Evolutionary conservation across 192 early-diverging fungal species (phyloP).

Genomic region (Polychytrium aggregatum): DNA sequence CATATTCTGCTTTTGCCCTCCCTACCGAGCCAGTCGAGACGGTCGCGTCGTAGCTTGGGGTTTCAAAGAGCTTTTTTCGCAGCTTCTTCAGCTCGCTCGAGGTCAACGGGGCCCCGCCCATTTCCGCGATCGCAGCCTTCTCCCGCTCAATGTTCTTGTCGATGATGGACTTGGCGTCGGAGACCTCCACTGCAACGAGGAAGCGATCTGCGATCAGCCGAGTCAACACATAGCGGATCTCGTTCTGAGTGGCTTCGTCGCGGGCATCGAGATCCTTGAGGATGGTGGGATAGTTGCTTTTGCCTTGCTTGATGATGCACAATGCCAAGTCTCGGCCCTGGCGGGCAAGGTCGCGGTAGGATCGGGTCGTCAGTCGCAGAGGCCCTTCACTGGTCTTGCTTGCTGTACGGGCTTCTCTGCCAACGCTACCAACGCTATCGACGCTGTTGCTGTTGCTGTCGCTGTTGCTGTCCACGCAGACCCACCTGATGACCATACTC

Average conservation of each 20-base stretch:
- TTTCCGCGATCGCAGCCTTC: slow-evolving; percentile 16
- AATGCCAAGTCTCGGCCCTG: too few species aligned
- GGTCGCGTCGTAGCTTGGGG: slow-evolving; percentile 18
- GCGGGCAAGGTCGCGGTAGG: too few species aligned
- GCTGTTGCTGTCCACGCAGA: too few species aligned
- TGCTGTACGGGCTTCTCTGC: too few species aligned
- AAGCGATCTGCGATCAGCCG: slow-evolving; percentile 11
- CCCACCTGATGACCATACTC: slow-evolving; percentile 14
- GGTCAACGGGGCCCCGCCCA: slow-evolving; percentile 20
- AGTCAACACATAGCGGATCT: slow-evolving; percentile 11
- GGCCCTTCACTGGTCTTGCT: too few species aligned
- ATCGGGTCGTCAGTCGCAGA: too few species aligned
- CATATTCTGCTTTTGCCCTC: too few species aligned
- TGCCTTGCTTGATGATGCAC: too few species aligned
- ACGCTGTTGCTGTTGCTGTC: too few species aligned
- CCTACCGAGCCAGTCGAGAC: slow-evolving; percentile 6
- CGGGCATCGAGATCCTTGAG: too few species aligned
- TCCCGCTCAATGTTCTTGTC: slow-evolving; percentile 22
- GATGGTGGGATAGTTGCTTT: too few species aligned
- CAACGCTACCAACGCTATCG: too few species aligned
- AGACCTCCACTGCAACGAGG: slow-evolving; percentile 8
- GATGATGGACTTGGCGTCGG: slow-evolving; percentile 12
- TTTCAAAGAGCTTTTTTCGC: slow-evolving; percentile 7
- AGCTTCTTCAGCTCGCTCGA: slow-evolving; percentile 30
- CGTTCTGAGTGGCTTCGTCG: background rate